A percentile compares a stretch with the other conserved stretches of the same genome.
Conservation (phyloP, 2,329 filamentous ascomycete species). For the Phyllosticta ampelicida region DNA sequence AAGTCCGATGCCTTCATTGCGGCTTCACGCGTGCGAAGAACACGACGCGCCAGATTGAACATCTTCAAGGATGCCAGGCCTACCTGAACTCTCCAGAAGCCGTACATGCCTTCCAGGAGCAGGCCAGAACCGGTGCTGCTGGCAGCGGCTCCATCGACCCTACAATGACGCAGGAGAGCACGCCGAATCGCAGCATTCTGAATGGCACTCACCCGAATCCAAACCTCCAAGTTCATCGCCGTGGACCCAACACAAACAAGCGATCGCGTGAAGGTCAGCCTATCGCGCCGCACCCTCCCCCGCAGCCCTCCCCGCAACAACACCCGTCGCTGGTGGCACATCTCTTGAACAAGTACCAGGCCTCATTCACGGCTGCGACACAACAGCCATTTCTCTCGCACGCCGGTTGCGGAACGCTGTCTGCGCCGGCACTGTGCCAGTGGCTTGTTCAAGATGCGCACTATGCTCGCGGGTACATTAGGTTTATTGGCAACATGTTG, state of each 20-base stretch:
- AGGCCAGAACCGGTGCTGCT: background rate
- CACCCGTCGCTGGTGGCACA: slow-evolving; percentile 45
- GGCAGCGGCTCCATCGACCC: slow-evolving; percentile 2
- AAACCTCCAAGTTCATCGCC: slow-evolving; percentile 35
- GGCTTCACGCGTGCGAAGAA: slow-evolving; percentile 41
- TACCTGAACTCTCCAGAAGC: slow-evolving; percentile 36
- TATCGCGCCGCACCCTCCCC: slow-evolving; percentile 22
- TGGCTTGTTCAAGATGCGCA: slow-evolving; percentile 66
- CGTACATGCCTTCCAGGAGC: slow-evolving; percentile 16
- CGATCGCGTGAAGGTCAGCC: slow-evolving; percentile 26
- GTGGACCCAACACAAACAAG: slow-evolving; percentile 31
- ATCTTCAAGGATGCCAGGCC: slow-evolving; percentile 35
- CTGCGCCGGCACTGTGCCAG: slow-evolving; percentile 44
- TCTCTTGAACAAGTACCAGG: slow-evolving; percentile 41
- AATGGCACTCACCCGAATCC: slow-evolving; percentile 39
- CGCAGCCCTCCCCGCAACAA: slow-evolving; percentile 15
- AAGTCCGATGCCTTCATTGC: slow-evolving; percentile 39
- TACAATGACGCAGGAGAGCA: slow-evolving; percentile 8
- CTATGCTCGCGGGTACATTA: slow-evolving; percentile 60
- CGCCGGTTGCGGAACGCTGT: slow-evolving; percentile 52
- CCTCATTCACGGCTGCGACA: slow-evolving; percentile 46
- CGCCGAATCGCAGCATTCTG: slow-evolving; percentile 25
- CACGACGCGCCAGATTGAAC: slow-evolving; percentile 41
- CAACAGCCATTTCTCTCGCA: slow-evolving; percentile 55
- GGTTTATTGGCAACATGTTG: slow-evolving; percentile 55